A percentile compares a stretch with the other conserved stretches of the same genome.
Conservation (phyloP, 1,284 basidiomycete genomes). For the Trametes polyzona region DNA sequence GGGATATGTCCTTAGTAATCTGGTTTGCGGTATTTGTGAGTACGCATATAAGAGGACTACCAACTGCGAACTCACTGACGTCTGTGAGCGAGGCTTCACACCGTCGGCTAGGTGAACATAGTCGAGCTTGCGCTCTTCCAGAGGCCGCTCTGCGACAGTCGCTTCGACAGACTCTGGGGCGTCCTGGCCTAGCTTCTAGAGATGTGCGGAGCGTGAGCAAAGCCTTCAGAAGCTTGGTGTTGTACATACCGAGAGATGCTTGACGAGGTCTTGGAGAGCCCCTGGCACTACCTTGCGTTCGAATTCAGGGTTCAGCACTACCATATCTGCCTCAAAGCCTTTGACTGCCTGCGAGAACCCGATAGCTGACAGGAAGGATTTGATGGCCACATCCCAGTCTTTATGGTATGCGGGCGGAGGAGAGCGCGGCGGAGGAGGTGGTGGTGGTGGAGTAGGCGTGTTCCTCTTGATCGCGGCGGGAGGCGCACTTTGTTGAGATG, state of each 20-base stretch:
- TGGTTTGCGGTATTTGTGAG: conserved; percentile 31
- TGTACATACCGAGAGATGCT: conserved; percentile 55
- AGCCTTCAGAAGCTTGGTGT: background rate
- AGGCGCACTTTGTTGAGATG: background rate
- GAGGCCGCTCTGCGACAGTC: conserved; percentile 35
- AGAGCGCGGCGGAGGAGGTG: conserved; percentile 38
- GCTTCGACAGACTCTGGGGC: conserved; percentile 25
- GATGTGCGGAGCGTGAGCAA: background rate
- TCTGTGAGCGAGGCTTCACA: conserved; percentile 51
- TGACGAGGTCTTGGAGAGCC: conserved; percentile 56
- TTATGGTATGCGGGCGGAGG: conserved; percentile 48
- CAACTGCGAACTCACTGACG: conserved; percentile 50
- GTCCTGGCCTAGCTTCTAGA: conserved; percentile 14
- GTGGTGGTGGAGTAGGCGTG: conserved; percentile 25
- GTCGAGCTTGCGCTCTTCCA: conserved; percentile 69
- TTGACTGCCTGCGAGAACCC: conserved; percentile 63
- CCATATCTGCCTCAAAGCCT: conserved; percentile 71
- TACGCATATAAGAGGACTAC: background rate
- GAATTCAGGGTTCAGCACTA: conserved; percentile 68
- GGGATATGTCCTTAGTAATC: conserved; percentile 72
- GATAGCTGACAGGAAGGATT: conserved; percentile 55
- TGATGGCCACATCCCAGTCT: conserved; percentile 67
- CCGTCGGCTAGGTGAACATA: conserved; percentile 54
- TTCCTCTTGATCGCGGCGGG: conserved; percentile 15
- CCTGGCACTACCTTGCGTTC: conserved; percentile 58